Percentiles rank a stretch among this genome's conserved stretches.
These are phyloP conservation scores for Candida fluviatilis DNA, from an alignment of 805 yeast genomes.

Conservation along the genomic window DNA sequence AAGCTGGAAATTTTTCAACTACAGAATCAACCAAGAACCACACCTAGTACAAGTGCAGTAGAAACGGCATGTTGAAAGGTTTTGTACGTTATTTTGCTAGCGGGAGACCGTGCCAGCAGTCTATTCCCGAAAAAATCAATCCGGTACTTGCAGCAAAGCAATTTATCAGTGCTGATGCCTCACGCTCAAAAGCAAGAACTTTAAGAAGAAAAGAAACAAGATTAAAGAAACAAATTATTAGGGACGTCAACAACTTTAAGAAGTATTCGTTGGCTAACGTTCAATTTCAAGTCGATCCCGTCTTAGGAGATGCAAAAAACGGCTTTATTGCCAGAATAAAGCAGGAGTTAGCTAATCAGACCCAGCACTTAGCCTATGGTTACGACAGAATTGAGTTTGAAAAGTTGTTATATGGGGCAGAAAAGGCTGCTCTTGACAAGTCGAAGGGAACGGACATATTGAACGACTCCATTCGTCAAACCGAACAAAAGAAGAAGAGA, in stretches of 20 bases:
- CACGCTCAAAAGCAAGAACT: slow-evolving; percentile 28
- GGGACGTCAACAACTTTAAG: slow-evolving; percentile 38
- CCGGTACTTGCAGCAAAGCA: slow-evolving; percentile 36
- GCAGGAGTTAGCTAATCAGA: slow-evolving; percentile 62
- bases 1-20: not conserved
- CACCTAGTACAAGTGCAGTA: not conserved
- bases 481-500: slow-evolving; percentile 57
- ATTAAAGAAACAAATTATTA: slow-evolving; percentile 36
- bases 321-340: slow-evolving; percentile 66
- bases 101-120: slow-evolving; percentile 8
- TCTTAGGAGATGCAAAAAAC: slow-evolving; percentile 64
- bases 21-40: not conserved
- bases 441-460: slow-evolving; percentile 21
- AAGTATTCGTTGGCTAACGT: slow-evolving; percentile 31
- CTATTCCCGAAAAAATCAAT: slow-evolving; percentile 9
- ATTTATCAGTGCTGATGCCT: slow-evolving; percentile 27
- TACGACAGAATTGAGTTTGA: slow-evolving; percentile 65
- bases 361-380: slow-evolving; percentile 53
- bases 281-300: slow-evolving; percentile 65
- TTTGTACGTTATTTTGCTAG: slow-evolving; percentile 16
- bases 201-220: slow-evolving; percentile 36
- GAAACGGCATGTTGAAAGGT: slow-evolving; percentile 5
- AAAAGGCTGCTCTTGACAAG: slow-evolving; percentile 49
- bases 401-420: slow-evolving; percentile 72
- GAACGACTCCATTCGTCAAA: slow-evolving; percentile 21